Percentiles rank a stretch among this genome's conserved stretches.
These are phyloP conservation scores for rapeseed (Brassica napus) DNA, from an alignment of 345 rosid genomes.

Conservation along the genomic window DNA sequence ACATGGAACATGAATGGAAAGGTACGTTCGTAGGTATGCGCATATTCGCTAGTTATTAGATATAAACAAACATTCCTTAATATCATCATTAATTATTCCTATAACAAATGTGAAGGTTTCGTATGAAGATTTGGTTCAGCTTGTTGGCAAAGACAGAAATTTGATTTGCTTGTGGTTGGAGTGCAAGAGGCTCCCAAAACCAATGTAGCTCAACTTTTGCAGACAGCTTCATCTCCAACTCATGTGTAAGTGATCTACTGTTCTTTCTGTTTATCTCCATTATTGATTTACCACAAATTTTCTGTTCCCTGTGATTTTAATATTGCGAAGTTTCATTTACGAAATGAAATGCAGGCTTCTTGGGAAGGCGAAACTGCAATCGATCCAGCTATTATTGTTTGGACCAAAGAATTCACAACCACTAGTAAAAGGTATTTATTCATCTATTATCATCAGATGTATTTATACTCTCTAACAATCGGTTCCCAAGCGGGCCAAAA, in stretches of 20 bases:
- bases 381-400: conserved; percentile 34
- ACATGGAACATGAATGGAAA: conserved; percentile 90
- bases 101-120: conserved; percentile 31
- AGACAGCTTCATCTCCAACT: conserved; percentile 37
- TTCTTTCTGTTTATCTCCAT: not conserved
- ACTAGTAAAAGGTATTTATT: conserved; percentile 34
- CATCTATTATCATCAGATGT: not conserved
- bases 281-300: not conserved
- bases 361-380: conserved; percentile 38
- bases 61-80: not conserved
- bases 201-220: conserved; percentile 25
- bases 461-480: not conserved
- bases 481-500: not conserved
- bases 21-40: conserved; percentile 32
- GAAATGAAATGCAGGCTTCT: conserved; percentile 30
- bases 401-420: conserved; percentile 37
- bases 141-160: conserved; percentile 35
- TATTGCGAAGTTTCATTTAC: conserved; percentile 3
- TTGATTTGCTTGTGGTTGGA: conserved; percentile 40
- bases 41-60: not conserved
- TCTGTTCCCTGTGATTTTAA: not conserved
- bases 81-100: not conserved
- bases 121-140: conserved; percentile 35
- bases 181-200: conserved; percentile 40
- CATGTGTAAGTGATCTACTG: conserved; percentile 24